These are phyloP conservation scores for Tulasnella sp. DNA, from an alignment of 768 basidiomycete species.

Conservation along the genomic window DNA sequence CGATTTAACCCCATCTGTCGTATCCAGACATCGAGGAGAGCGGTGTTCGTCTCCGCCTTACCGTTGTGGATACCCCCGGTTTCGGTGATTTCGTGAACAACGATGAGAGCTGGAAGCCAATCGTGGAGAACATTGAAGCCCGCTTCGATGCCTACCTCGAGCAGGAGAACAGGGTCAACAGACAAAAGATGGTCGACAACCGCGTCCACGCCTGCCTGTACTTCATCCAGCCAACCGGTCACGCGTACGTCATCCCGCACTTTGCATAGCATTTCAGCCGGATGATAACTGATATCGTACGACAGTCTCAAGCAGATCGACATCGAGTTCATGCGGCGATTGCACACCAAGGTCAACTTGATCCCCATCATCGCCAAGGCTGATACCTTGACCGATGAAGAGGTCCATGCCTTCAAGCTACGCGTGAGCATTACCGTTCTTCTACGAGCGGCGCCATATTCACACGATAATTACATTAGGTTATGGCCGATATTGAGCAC, in stretches of 20 bases:
- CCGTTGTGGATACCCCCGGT: slow-evolving; percentile 99
- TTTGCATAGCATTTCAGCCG: not conserved
- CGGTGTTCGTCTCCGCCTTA: slow-evolving; percentile 91
- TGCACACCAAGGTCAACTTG: slow-evolving; percentile 96
- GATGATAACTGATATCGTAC: slow-evolving; percentile 1
- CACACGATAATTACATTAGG: slow-evolving; percentile 46
- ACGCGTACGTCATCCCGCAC: slow-evolving; percentile 63
- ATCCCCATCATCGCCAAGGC: slow-evolving; percentile 99
- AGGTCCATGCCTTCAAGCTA: slow-evolving; percentile 88
- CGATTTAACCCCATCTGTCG: not conserved
- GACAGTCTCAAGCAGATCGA: slow-evolving; percentile 92
- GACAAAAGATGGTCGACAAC: slow-evolving; percentile 90
- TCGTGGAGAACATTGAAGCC: slow-evolving; percentile 95
- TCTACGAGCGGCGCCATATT: not conserved
- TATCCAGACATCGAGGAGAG: slow-evolving; percentile 94
- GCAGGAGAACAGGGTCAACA: slow-evolving; percentile 97
- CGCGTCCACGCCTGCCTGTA: slow-evolving; percentile 98
- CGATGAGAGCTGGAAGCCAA: slow-evolving; percentile 98
- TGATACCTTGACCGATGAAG: slow-evolving; percentile 96
- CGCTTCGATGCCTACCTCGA: slow-evolving; percentile 97
- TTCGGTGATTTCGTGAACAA: slow-evolving; percentile 99
- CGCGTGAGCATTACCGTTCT: slow-evolving; percentile 52
- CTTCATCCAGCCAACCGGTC: slow-evolving; percentile 98
- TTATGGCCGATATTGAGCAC: slow-evolving; percentile 86
- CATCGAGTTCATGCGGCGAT: slow-evolving; percentile 96